Evolutionary conservation across 2,329 filamentous ascomycete species (phyloP).

Genomic region (Exophiala alcalophila): DNA sequence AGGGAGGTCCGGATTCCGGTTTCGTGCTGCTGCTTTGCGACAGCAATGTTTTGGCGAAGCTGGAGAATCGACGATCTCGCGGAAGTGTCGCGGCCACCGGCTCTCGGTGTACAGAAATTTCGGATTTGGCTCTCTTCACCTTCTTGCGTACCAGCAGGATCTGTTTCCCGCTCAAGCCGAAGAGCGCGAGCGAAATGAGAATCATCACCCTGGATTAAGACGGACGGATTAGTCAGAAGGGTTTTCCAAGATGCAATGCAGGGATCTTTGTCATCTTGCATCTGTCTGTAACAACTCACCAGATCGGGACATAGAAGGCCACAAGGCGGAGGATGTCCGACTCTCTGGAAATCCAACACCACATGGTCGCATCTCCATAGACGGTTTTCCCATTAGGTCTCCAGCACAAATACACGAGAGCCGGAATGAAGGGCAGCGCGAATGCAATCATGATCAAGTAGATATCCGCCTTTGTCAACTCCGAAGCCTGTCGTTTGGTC

Average conservation of each 20-base stretch:
- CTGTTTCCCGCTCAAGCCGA: conserved; percentile 20
- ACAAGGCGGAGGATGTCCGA: conserved; percentile 15
- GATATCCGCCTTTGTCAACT: conserved; percentile 17
- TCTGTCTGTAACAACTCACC: conserved; percentile 9
- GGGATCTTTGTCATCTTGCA: no score
- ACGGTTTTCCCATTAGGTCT: conserved; percentile 18
- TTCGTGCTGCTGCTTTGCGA: not conserved
- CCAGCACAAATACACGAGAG: conserved; percentile 21
- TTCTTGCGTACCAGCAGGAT: conserved; percentile 19
- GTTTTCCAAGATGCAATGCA: no score
- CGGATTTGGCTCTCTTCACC: conserved; percentile 16
- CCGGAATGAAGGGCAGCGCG: conserved; percentile 12
- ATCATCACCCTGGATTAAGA: no score
- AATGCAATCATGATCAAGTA: conserved; percentile 19
- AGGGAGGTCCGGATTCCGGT: not conserved
- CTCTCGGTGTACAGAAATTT: conserved; percentile 2
- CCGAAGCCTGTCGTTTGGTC: conserved; percentile 11
- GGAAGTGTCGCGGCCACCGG: not conserved
- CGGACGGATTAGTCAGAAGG: not conserved
- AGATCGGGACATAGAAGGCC: conserved; percentile 21
- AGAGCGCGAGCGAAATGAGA: conserved; percentile 14
- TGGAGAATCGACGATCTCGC: conserved; percentile 13
- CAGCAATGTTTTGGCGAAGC: conserved; percentile 10
- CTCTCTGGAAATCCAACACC: conserved; percentile 24
- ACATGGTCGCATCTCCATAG: conserved; percentile 21